Conservation (phyloP, 805 yeast genomes). For the Saccharomycopsis babjevae region DNA sequence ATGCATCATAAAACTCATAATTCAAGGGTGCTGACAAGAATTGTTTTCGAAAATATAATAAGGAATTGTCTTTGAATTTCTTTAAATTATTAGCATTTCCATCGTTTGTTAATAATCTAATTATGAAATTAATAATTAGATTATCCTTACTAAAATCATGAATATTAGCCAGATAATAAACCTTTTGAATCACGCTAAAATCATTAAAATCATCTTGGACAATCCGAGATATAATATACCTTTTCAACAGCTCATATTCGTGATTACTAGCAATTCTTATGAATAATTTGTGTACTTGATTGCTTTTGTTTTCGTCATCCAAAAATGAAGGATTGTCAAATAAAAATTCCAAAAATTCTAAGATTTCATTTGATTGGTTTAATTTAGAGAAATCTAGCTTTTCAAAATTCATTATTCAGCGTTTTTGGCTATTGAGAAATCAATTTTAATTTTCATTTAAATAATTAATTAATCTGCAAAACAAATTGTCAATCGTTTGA, state of each 20-base stretch:
- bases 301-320: background rate
- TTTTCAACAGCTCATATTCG: background rate
- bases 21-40: background rate
- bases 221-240: background rate
- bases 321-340: background rate
- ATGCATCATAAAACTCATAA: background rate
- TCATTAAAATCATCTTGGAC: background rate
- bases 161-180: background rate
- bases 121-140: background rate
- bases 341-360: background rate
- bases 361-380: background rate
- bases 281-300: background rate
- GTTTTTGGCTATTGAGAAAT: too few relatives aligned
- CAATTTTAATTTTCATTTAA: too few relatives aligned
- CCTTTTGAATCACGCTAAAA: background rate
- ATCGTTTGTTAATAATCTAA: background rate
- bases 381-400: background rate
- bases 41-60: background rate
- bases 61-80: background rate
- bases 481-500: too few relatives aligned
- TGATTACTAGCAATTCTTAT: background rate
- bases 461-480: too few relatives aligned
- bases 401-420: background rate
- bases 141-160: background rate
- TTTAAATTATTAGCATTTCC: background rate